Conservation (phyloP, 345 rosid species). For the Brassica incana region DNA sequence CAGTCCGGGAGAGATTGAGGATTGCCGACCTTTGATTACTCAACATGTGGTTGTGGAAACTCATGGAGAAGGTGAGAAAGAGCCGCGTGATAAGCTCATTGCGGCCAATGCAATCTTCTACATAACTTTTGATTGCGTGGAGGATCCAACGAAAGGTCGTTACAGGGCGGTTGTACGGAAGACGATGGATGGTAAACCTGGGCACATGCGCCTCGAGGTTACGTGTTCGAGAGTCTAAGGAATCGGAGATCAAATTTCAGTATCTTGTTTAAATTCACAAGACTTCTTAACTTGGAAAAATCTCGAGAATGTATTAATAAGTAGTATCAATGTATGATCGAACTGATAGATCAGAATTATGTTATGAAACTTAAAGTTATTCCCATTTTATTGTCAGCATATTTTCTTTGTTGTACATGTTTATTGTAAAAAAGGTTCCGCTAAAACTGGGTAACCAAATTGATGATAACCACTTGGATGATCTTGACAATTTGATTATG, state of each 20-base stretch:
- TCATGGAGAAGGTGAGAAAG: background rate
- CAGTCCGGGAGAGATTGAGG: background rate
- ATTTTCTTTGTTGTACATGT: too few species aligned
- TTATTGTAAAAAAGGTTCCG: too few species aligned
- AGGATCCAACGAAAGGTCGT: background rate
- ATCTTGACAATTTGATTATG: too few species aligned
- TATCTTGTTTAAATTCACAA: background rate
- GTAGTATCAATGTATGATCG: too few species aligned
- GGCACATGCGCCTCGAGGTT: constrained; percentile 19
- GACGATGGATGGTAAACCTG: constrained; percentile 22
- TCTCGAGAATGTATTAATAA: too few species aligned
- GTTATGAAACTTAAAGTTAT: too few species aligned
- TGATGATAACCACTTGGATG: too few species aligned
- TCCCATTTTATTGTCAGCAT: too few species aligned
- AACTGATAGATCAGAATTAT: too few species aligned
- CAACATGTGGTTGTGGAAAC: background rate
- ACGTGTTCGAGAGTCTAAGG: background rate
- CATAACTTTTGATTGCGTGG: constrained; percentile 6
- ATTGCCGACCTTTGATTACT: background rate
- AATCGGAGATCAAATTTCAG: background rate
- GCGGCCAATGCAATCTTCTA: constrained; percentile 7
- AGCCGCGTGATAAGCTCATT: constrained; percentile 14
- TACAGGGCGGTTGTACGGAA: background rate
- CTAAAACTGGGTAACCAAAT: too few species aligned
- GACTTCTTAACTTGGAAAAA: too few species aligned